Conservation (phyloP, 179 eudicot species). For the Vitellaria paradoxa region DNA sequence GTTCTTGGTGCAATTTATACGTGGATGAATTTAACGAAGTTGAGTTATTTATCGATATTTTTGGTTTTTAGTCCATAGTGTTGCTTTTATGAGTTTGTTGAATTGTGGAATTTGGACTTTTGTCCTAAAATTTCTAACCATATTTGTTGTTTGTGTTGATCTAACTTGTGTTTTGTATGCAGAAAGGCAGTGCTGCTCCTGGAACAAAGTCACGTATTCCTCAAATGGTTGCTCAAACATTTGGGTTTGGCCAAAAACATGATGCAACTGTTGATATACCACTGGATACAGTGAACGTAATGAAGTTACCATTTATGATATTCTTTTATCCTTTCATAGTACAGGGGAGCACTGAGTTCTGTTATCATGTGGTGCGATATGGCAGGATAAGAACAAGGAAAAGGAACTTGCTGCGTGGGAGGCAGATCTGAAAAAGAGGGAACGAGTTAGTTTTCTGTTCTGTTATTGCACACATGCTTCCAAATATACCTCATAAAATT, state of each 20-base stretch:
- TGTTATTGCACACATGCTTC: background rate
- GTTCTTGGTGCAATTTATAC: background rate
- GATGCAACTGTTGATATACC: slow-evolving; percentile 89
- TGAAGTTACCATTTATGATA: slow-evolving; percentile 9
- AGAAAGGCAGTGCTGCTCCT: slow-evolving; percentile 66
- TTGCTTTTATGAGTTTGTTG: background rate
- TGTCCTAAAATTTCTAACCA: background rate
- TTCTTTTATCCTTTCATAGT: background rate
- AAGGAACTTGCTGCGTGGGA: slow-evolving; percentile 78
- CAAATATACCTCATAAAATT: background rate
- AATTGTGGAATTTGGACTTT: background rate
- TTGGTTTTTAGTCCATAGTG: no score
- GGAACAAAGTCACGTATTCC: slow-evolving; percentile 80
- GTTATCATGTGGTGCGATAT: slow-evolving; percentile 11
- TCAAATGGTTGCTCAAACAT: slow-evolving; percentile 39
- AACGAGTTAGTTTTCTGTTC: slow-evolving; percentile 49
- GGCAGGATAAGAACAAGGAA: slow-evolving; percentile 69
- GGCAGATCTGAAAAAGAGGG: slow-evolving; percentile 70
- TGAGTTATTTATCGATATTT: background rate
- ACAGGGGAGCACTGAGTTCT: slow-evolving; percentile 5
- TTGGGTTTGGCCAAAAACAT: slow-evolving; percentile 88
- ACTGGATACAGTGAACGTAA: slow-evolving; percentile 72
- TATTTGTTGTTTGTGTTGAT: background rate
- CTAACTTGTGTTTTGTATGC: slow-evolving; percentile 16
- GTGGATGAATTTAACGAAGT: background rate